Conservation (phyloP, 352 stramenopile species). For the Globisporangium cederbergense region DNA sequence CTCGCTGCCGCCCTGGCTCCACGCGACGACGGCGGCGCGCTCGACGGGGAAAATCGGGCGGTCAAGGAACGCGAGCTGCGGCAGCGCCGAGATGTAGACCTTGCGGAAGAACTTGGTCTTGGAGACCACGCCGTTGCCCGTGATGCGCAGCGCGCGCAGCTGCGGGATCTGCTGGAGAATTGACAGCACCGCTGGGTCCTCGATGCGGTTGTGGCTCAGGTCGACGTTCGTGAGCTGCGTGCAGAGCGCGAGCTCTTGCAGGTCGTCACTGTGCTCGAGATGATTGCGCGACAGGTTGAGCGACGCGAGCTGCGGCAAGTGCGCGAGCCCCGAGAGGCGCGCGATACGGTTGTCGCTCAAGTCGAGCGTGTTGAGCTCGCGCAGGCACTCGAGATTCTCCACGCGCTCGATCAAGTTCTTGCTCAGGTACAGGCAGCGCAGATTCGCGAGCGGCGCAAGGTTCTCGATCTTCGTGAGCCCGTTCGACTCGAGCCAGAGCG, state of each 20-base stretch:
- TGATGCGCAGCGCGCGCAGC: constrained; percentile 75
- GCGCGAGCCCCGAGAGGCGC: constrained; percentile 68
- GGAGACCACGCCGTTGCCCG: constrained; percentile 90
- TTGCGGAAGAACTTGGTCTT: constrained; percentile 93
- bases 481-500: constrained; percentile 96
- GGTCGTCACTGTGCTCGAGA: constrained; percentile 60
- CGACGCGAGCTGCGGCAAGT: constrained; percentile 72
- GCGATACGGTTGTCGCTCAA: constrained; percentile 87
- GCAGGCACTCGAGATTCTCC: constrained; percentile 27
- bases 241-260: constrained; percentile 74
- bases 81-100: constrained; percentile 84
- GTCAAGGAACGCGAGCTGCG: constrained; percentile 90
- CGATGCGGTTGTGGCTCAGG: constrained; percentile 90
- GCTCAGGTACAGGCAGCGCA: constrained; percentile 92
- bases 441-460: constrained; percentile 57
- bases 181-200: constrained; percentile 70
- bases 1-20: constrained; percentile 83
- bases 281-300: constrained; percentile 91
- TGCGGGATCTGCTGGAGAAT: constrained; percentile 80
- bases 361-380: constrained; percentile 9
- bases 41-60: constrained; percentile 93
- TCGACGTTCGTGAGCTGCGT: constrained; percentile 88
- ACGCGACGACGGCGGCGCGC: constrained; percentile 76
- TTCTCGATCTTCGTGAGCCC: constrained; percentile 86
- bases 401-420: constrained; percentile 91